Conservation (phyloP, 2,329 filamentous ascomycete genomes). For the Colletotrichum neosansevieriae region DNA sequence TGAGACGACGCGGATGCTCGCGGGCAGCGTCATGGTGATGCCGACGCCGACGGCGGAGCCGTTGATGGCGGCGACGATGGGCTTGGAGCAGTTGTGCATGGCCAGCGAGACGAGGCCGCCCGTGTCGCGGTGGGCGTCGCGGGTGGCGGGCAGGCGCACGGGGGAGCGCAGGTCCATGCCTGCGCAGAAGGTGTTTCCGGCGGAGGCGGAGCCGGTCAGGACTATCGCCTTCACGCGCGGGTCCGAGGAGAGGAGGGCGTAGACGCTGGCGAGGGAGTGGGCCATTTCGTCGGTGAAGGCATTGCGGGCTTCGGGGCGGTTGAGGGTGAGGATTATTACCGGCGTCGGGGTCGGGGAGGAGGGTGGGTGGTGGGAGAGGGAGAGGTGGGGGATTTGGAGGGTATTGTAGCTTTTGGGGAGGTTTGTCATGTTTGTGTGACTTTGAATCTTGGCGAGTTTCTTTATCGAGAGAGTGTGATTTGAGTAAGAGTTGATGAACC, state of each 20-base stretch:
- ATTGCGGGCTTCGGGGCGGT: constrained; percentile 75
- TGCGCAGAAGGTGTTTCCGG: constrained; percentile 67
- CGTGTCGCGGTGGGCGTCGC: constrained; percentile 58
- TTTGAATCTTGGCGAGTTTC: background rate
- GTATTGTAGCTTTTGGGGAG: constrained; percentile 55
- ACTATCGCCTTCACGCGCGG: constrained; percentile 67
- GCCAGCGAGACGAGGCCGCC: constrained; percentile 67
- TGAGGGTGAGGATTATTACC: constrained; percentile 72
- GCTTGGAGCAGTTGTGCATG: constrained; percentile 69
- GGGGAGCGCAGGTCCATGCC: constrained; percentile 66
- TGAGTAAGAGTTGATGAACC: background rate
- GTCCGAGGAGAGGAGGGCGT: constrained; percentile 63
- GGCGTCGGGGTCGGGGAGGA: constrained; percentile 67
- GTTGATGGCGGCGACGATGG: constrained; percentile 69
- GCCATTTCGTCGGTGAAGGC: constrained; percentile 77
- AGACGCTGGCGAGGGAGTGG: constrained; percentile 67
- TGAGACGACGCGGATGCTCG: constrained; percentile 65
- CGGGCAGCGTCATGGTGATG: constrained; percentile 71
- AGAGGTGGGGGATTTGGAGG: constrained; percentile 57
- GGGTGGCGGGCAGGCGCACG: constrained; percentile 44
- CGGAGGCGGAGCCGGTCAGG: constrained; percentile 63
- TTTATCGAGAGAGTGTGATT: background rate
- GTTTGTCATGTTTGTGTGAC: constrained; percentile 7
- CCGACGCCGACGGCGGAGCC: constrained; percentile 71
- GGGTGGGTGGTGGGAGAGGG: constrained; percentile 61